Base-by-base conservation (phyloP, 23 red algal species). In the Gracilaria vermiculophylla region DNA sequence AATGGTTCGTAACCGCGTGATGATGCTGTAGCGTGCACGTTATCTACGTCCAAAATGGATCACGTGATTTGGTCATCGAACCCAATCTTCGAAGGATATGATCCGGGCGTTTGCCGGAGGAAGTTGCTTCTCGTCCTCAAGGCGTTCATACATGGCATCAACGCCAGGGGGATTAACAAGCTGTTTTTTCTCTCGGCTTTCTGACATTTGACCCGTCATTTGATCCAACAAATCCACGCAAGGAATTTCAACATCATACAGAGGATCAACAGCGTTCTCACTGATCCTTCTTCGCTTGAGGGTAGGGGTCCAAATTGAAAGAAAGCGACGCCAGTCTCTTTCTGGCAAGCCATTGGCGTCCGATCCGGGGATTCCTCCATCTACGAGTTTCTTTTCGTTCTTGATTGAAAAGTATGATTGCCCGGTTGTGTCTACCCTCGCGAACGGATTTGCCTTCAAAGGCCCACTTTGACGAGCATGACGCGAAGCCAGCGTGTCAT, bases 371-470 rank as follows among this genome's bases (percentile, higher is more conserved):
- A 3, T 48, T 11, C 12, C 19, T 65, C 14, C 72, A 8, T 61
- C 44, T 36, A 17, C 48, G 20, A 62, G 21, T 40, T 85, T 85
- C 50, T 62, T 88, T 55, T 66, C 60, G 17, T 39, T 60, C 45
- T 69, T 69, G 60, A 91, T 91, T 34, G 57, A 72, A 53, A 69
- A 91, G 50, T 91, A 91, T 27, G 75, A 81, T 35, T 81, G 75
- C 19, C 87, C 87, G 7, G 87, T 91, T 53, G 87, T 81, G 65
- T 91, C 74, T 44, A 91, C 76, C 40, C 87, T 43, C 16, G 87
- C 74, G 64, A 81, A 91, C 29, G 58, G 87, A 37, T 91, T 66
- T 45, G 61, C 50, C 17, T 62, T 72, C 1, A 17, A 28, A 25
- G 34, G 25, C 0, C 53, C 52, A 27, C 48, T 49, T 48, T 91